These are phyloP conservation scores for Agaricus subrufescens DNA, from an alignment of 768 basidiomycete genomes.

Conservation along the genomic window DNA sequence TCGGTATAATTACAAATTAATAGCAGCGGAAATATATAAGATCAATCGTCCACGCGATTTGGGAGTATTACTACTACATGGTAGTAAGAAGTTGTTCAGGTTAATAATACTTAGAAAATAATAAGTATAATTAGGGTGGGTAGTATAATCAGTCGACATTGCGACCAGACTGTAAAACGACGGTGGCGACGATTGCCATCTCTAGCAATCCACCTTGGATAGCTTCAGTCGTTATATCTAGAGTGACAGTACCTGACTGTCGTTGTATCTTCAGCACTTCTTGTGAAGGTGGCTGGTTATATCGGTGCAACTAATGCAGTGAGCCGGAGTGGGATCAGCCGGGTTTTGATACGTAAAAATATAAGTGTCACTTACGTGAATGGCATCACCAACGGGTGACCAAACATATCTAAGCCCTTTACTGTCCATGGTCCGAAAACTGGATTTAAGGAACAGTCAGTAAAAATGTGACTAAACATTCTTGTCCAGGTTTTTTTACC, in stretches of 20 bases:
- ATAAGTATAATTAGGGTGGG: background rate
- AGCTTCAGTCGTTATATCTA: constrained; percentile 44
- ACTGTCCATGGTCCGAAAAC: constrained; percentile 3
- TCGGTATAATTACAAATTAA: constrained; percentile 1
- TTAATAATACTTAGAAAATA: background rate
- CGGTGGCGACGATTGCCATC: constrained; percentile 36
- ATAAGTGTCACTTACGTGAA: background rate
- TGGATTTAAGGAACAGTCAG: background rate
- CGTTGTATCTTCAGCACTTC: constrained; percentile 34
- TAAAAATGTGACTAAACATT: too few relatives aligned
- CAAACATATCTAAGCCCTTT: constrained; percentile 6
- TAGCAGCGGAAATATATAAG: background rate
- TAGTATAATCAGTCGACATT: constrained; percentile 32
- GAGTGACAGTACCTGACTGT: constrained; percentile 24
- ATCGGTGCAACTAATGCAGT: constrained; percentile 28
- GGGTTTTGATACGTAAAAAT: background rate
- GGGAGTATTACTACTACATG: too few relatives aligned
- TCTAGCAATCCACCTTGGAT: constrained; percentile 43
- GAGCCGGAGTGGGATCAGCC: background rate
- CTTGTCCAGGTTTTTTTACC: constrained; percentile 23
- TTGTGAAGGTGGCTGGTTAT: constrained; percentile 20
- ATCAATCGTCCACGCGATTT: too few relatives aligned
- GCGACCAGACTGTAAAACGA: constrained; percentile 41
- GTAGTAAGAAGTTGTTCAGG: too few relatives aligned
- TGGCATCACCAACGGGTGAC: constrained; percentile 6